Evolutionary conservation across 1,284 basidiomycete genomes (phyloP), one percentile per base, ranked within the genome.

Genomic region (Heterobasidion annosum): DNA sequence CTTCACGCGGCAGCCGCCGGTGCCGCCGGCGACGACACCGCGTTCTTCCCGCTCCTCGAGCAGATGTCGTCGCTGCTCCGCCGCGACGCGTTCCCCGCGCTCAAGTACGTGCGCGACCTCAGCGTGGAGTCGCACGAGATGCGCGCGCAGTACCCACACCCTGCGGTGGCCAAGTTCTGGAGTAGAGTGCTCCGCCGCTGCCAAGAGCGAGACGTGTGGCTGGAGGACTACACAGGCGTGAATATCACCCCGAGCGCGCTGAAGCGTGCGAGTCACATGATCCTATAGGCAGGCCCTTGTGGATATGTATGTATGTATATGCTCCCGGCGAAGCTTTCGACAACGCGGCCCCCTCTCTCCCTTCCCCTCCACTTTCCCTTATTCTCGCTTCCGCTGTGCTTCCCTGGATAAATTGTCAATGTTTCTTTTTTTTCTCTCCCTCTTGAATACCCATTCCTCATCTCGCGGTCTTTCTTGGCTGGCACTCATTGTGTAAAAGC

Each of bases 31-130:
- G 63, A 67, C 46, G 70, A 73, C 43, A 70, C 75, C 45, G 75
- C 78, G 13, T 86, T 83, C 64, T 88, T 88, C 65, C 75, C 77
- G 60, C 72, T 88, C 44, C 69, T 73, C 34, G 79, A 84, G 65
- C 85, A 88, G 65, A 71, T 88, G 50, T 75, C 73, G 45, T 79
- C 76, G 52, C 66, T 88, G 12, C 62, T 86, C n/a, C 69, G 73
- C 40, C 62, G 67, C 2, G 73, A 78, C 48, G 81, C 82, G 48
- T 88, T 88, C 67, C 85, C 86, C 19, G 65, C 65, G 8, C 66
- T 88, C 53, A 70, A 70, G 59, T 85, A 76, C 63, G 74, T 88
- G 54, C 69, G 85, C 33, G 86, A 88, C 67, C 70, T 88, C 50
- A 69, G 67, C 60, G 52, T 59, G 56, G 66, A 65, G 57, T 69